These are phyloP conservation scores for Termitomyces sp. DNA, from an alignment of 768 basidiomycete genomes.

Conservation along the genomic window DNA sequence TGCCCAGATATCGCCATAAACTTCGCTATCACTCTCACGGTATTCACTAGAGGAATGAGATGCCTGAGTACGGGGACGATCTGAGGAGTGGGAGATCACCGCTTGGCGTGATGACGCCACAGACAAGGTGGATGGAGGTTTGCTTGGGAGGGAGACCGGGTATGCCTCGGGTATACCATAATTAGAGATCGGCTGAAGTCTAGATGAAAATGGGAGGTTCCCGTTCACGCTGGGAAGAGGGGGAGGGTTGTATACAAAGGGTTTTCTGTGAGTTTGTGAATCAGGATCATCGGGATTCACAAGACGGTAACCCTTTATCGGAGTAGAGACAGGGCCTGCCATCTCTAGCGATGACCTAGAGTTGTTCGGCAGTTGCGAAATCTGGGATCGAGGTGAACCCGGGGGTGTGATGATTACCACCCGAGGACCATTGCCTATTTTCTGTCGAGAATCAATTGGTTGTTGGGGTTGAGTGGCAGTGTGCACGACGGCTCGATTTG, in stretches of 20 bases:
- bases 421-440: constrained; percentile 21
- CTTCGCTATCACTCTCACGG: constrained; percentile 12
- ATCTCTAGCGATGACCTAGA: constrained; percentile 11
- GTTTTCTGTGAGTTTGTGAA: constrained; percentile 10
- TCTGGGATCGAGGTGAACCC: constrained; percentile 16
- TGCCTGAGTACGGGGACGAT: background rate
- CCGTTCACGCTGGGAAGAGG: constrained; percentile 13
- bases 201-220: constrained; percentile 12
- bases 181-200: constrained; percentile 11
- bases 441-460: constrained; percentile 1
- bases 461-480: background rate
- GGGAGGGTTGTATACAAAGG: constrained; percentile 17
- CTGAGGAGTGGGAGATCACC: background rate
- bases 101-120: background rate
- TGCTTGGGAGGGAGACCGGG: background rate
- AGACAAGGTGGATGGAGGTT: background rate
- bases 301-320: constrained; percentile 22
- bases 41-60: background rate
- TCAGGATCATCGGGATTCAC: constrained; percentile 30
- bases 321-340: constrained; percentile 13
- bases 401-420: constrained; percentile 29
- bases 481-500: background rate
- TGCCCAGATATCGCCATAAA: constrained; percentile 23
- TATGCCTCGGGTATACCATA: constrained; percentile 4
- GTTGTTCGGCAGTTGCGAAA: constrained; percentile 5